Evolutionary conservation across 768 basidiomycete genomes (phyloP).

Genomic region (Multifurca ochricompacta): DNA sequence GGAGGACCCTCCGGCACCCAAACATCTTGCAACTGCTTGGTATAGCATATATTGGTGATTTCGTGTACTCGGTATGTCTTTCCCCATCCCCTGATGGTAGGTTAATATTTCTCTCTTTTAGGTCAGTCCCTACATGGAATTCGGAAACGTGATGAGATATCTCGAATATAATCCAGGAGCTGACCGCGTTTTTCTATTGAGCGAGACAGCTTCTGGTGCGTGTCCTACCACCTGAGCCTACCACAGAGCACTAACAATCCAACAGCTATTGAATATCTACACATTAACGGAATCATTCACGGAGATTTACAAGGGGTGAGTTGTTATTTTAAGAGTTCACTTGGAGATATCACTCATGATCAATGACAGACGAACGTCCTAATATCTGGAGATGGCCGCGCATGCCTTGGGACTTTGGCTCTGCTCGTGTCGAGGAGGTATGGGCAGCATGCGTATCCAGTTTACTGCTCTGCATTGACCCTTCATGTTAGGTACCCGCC

Average conservation of each 20-base stretch:
- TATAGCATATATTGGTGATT: slow-evolving; percentile 7
- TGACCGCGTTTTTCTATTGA: slow-evolving; percentile 3
- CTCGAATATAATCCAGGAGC: slow-evolving; percentile 2
- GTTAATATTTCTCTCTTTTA: not conserved
- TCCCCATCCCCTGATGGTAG: not conserved
- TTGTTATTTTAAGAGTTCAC: not conserved
- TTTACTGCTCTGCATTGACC: not conserved
- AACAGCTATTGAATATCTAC: slow-evolving; percentile 14
- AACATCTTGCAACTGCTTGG: slow-evolving; percentile 16
- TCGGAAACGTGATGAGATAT: slow-evolving; percentile 6
- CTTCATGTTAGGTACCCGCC: not conserved
- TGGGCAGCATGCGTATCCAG: not conserved
- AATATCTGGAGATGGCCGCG: slow-evolving; percentile 6
- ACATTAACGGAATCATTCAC: slow-evolving; percentile 10
- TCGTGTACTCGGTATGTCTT: slow-evolving; percentile 11
- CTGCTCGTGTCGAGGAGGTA: slow-evolving; percentile 16
- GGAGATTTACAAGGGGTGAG: slow-evolving; percentile 17
- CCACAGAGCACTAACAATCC: not conserved
- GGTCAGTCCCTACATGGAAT: slow-evolving; percentile 14
- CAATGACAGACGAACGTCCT: slow-evolving; percentile 9
- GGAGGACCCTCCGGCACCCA: slow-evolving; percentile 15
- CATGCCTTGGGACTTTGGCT: slow-evolving; percentile 9
- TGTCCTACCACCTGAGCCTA: not conserved
- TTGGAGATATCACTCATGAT: not conserved
- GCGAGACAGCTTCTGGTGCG: slow-evolving; percentile 12